Evolutionary conservation across 768 basidiomycete species (phyloP), one percentile per base, ranked within the genome.

Genomic region (Boletus tomentosulus): DNA sequence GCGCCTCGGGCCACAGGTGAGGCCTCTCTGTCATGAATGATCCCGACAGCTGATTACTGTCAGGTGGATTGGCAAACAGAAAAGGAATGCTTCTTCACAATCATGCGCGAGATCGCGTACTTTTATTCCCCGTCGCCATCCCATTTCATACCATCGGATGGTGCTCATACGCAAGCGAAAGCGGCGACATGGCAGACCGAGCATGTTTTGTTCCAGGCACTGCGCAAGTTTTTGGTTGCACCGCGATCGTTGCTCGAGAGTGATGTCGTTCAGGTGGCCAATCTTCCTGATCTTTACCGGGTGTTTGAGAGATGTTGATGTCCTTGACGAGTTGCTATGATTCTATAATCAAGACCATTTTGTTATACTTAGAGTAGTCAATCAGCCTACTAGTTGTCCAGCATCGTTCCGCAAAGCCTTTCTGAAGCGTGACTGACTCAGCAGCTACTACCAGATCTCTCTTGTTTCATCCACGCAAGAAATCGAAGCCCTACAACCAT

Each of bases 51-150:
- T 57, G 48, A 56, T 19, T 0, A 9, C 38, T 33, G 25, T 16
- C 60, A 98, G 89, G 92, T 98, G 27, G 77, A 94, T 62, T 99
- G 97, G 97, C 77, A 78, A 19, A 77, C 80, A 0, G 97, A 99
- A 66, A 75, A 75, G 28, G 86, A 83, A 54, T 99, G 97, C 65
- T 98, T 99, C 65, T 78, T 81, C 19, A 80, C 84, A 0, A 89
- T 98, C 66, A 74, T 96, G 28, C 84, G 86, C 34, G 97, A 99
- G 68, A 76, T 99, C 7, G 92, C 94, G 2, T 91, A 83, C 66
- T 98, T 98, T 73, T 93, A 97, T 67, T 79, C 84, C 0, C 89
- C 92, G 1, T 59, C 63, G 6, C 62, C 60, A 5, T 61, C 58
- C 0, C 56, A 63, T 33, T 54, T 66, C 33, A 31, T 55, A 11